Conservation (phyloP, 768 basidiomycete genomes). For the Lyophyllum shimeji region DNA sequence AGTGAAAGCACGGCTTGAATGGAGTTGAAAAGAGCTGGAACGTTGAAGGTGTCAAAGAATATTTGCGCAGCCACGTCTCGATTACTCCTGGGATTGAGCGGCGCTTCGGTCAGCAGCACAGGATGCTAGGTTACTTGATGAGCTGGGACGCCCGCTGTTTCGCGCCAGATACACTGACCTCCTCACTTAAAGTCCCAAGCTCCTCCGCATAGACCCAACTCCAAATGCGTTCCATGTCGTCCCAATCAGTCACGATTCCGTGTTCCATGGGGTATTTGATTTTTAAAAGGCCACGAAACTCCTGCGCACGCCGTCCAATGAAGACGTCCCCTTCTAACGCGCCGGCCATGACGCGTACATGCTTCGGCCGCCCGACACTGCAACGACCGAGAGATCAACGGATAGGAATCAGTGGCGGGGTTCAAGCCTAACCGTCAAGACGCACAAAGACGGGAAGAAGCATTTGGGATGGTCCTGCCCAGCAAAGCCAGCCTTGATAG, state of each 20-base stretch:
- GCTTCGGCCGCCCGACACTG: conserved; percentile 96
- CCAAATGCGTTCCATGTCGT: conserved; percentile 99
- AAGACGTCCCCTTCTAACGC: conserved; percentile 96
- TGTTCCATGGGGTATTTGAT: conserved; percentile 99
- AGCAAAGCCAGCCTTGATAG: conserved; percentile 98
- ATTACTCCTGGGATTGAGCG: conserved; percentile 94
- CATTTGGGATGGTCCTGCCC: conserved; percentile 99
- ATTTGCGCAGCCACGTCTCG: conserved; percentile 97
- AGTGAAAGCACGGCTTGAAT: conserved; percentile 96
- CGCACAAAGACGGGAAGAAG: conserved; percentile 98
- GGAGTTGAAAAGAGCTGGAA: conserved; percentile 93
- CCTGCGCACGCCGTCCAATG: conserved; percentile 94
- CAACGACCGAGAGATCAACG: conserved; percentile 21
- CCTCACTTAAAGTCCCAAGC: conserved; percentile 92
- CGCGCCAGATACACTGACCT: conserved; percentile 53
- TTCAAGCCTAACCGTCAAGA: conserved; percentile 38
- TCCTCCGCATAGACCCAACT: conserved; percentile 97
- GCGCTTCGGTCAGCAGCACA: conserved; percentile 95
- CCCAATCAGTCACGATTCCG: conserved; percentile 99
- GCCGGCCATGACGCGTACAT: conserved; percentile 96
- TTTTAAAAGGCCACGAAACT: conserved; percentile 92
- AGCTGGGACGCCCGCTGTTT: conserved; percentile 14
- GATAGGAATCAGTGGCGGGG: conserved; percentile 22
- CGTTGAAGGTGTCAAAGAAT: conserved; percentile 99
- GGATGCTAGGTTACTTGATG: conserved; percentile 73